Evolutionary conservation across 352 stramenopile genomes (phyloP), one percentile per base, ranked within the genome.

Genomic region (Phytophthora citricola): DNA sequence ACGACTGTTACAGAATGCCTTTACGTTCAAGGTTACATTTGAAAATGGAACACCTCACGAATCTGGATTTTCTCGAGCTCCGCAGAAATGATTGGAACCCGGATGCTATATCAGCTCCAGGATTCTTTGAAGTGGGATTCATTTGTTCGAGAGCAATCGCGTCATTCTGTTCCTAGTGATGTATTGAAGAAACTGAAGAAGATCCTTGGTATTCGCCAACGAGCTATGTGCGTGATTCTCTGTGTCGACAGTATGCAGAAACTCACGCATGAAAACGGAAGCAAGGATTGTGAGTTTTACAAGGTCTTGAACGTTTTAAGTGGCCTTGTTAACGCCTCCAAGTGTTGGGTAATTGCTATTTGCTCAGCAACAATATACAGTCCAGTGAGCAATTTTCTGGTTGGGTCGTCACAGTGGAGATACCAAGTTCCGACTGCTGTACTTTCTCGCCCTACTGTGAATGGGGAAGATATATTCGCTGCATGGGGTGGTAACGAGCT

Each of bases 1-100:
- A 27, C 24, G 53, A 40, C 47, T 69, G 26, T 51, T 71, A 40
- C 27, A 9, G 48, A 66, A 67, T 2, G 54, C 59, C 40, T 62
- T 20, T 34, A 65, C 54, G 15, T 70, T 70, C 62, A 70, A 70
- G 10, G n/a, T 65, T 46, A 56, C 62, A 32, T 70, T 70, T 59
- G 54, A 59, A 34, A 59, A 59, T 53, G 32, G 17, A 45, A 71
- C 54, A 58, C 24, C 31, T 7, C 24, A 34, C 26, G 58, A 54
- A 45, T 40, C 31, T 12, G 58, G 34, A 29, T 27, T 58, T 46
- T 38, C 5, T 34, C 4, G 6, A 43, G 43, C 29, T 43, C 38
- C 4, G 29, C 34, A 55, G 29, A 50, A 39, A 34, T 39, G 44
- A 64, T 64, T 51, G 52, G 52, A 48, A 48, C 61, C 3, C 45